A percentile compares a stretch with the other conserved stretches of the same genome.
Conservation (phyloP, 768 basidiomycete species). For the Boletus sp. region DNA sequence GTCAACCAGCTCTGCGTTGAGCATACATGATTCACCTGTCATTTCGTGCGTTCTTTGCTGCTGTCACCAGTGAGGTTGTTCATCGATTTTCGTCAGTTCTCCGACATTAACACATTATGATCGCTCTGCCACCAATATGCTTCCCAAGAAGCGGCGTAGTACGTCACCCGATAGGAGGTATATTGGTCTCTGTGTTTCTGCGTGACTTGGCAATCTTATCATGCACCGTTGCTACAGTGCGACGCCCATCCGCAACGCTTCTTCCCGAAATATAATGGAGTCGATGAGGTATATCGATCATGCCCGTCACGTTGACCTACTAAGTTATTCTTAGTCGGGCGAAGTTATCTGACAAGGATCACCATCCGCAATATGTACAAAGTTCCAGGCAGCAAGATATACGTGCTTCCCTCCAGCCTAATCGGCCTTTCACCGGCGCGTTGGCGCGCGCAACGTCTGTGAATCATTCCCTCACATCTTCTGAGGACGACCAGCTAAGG, state of each 20-base stretch:
- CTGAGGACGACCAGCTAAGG: constrained; percentile 30
- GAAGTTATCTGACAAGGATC: constrained; percentile 20
- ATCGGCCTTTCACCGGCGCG: constrained; percentile 6
- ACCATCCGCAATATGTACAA: constrained; percentile 7
- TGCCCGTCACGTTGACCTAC: constrained; percentile 1
- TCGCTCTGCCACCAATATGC: constrained; percentile 28
- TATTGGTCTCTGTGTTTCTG: constrained; percentile 7
- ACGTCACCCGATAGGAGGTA: constrained; percentile 32
- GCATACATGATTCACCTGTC: constrained; percentile 29
- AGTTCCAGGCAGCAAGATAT: constrained; percentile 15
- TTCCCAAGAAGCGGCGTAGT: constrained; percentile 35
- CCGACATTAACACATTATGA: constrained; percentile 28
- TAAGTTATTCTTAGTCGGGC: constrained; percentile 21
- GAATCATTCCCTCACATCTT: constrained; percentile 22
- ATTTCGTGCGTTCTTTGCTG: constrained; percentile 30
- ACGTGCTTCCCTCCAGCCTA: constrained; percentile 1
- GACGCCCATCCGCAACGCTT: constrained; percentile 12
- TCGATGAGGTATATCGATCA: constrained; percentile 27
- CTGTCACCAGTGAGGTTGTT: constrained; percentile 8
- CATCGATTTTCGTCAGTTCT: constrained; percentile 25
- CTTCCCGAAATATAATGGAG: constrained; percentile 21
- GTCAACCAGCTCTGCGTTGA: constrained; percentile 31
- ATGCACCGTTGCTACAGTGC: constrained; percentile 6
- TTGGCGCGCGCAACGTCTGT: constrained; percentile 16
- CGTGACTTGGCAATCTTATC: constrained; percentile 11